phyloP scores from a whole-genome alignment of 257 asterid genomes.

The Euphrasia confusa region DNA sequence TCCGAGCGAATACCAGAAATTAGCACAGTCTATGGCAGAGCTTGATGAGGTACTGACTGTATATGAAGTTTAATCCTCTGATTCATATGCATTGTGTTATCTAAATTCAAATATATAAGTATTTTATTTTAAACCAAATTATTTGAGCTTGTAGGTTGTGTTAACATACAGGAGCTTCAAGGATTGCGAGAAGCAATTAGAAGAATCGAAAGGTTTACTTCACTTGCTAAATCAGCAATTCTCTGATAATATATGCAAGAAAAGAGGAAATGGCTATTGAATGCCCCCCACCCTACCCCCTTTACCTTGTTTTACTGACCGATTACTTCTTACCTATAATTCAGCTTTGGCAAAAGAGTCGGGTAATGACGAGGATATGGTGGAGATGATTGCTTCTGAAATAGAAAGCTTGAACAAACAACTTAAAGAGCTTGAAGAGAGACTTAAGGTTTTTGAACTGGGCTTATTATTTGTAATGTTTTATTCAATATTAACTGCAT shows the following conservation, averaged over 20 bases:
- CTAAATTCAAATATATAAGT: conserved; percentile 3
- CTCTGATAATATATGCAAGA: conserved; percentile 14
- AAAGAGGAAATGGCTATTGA: neutral
- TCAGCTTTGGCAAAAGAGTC: conserved; percentile 78
- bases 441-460: conserved; percentile 56
- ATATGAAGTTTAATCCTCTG: conserved; percentile 17
- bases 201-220: conserved; percentile 77
- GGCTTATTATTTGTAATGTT: conserved; percentile 8
- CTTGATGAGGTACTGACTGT: conserved; percentile 70
- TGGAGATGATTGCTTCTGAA: conserved; percentile 89
- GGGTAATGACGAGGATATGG: conserved; percentile 82
- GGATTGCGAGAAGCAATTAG: conserved; percentile 80
- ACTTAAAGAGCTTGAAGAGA: conserved; percentile 60
- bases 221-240: conserved; percentile 1
- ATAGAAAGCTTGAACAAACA: conserved; percentile 54
- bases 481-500: conserved; percentile 18
- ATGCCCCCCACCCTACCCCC: neutral
- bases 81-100: conserved; percentile 10
- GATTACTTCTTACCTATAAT: conserved; percentile 21
- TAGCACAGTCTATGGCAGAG: conserved; percentile 91
- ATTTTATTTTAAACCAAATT: conserved; percentile 22
- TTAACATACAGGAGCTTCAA: conserved; percentile 58
- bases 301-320: conserved; percentile 10
- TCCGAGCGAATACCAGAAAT: conserved; percentile 85
- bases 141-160: conserved; percentile 67